Conservation (phyloP, 164 flowering plant species). For the Malania oleifera region DNA sequence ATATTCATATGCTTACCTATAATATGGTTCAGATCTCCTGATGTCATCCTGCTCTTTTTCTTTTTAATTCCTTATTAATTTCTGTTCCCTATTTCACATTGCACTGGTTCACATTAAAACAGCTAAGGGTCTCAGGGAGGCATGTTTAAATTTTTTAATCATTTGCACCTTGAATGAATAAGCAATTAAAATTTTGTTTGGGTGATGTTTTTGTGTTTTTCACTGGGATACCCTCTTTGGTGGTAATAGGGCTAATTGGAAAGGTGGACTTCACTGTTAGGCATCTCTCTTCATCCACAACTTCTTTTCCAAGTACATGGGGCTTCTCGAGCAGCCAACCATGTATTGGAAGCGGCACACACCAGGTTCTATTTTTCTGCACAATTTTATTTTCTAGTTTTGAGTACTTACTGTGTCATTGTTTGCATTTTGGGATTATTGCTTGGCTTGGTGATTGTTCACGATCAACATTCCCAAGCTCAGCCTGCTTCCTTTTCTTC, state of each 20-base stretch:
- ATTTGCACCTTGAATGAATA: neutral
- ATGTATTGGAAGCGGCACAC: constrained; percentile 50
- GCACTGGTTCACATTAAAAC: neutral
- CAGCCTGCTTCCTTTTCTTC: constrained; percentile 2
- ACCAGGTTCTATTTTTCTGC: constrained; percentile 40
- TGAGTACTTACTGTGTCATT: neutral
- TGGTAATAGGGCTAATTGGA: constrained; percentile 62
- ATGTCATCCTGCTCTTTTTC: no score
- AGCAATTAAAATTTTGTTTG: neutral
- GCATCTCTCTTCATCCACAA: constrained; percentile 73
- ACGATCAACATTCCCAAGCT: constrained; percentile 1
- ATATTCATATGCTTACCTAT: neutral
- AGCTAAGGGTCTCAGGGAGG: neutral
- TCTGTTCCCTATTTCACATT: neutral
- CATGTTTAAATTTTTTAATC: neutral
- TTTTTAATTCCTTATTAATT: no score
- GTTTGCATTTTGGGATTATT: neutral
- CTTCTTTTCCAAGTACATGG: constrained; percentile 56
- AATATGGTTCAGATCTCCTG: no score
- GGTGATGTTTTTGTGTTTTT: neutral
- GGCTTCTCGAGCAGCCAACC: constrained; percentile 51
- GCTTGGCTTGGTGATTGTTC: no score
- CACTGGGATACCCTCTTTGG: constrained; percentile 1
- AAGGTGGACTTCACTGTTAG: constrained; percentile 91
- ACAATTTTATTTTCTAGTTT: neutral